These are phyloP conservation scores for Agaricus blazei DNA, from an alignment of 768 basidiomycete genomes.

Conservation along the genomic window DNA sequence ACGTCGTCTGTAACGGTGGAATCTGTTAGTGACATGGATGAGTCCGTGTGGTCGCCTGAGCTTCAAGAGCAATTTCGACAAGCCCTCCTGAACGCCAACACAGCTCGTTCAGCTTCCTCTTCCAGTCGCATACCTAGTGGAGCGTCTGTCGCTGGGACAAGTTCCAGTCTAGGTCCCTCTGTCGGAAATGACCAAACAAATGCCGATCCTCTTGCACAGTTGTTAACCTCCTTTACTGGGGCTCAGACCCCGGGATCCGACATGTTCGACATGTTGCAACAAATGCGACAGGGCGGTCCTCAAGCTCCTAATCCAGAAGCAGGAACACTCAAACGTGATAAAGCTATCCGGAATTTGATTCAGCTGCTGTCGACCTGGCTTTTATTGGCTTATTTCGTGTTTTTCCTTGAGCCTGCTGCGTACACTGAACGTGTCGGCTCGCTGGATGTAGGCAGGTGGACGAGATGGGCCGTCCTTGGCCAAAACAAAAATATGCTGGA, in stretches of 20 bases:
- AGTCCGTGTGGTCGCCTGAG: constrained; percentile 61
- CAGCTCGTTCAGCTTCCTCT: neutral
- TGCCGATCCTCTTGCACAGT: neutral
- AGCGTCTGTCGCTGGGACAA: constrained; percentile 26
- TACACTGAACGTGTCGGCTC: constrained; percentile 34
- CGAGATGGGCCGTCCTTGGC: constrained; percentile 58
- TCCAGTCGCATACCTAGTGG: constrained; percentile 18
- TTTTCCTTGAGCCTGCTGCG: constrained; percentile 57
- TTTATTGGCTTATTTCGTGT: constrained; percentile 61
- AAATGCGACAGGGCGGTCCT: constrained; percentile 12
- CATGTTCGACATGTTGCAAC: constrained; percentile 18
- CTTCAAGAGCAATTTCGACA: constrained; percentile 67
- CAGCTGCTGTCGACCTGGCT: constrained; percentile 63
- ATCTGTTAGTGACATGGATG: constrained; percentile 32
- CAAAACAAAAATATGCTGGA: constrained; percentile 26
- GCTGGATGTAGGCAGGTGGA: constrained; percentile 37
- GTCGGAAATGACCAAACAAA: neutral
- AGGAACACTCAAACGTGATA: constrained; percentile 14
- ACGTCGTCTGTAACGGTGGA: constrained; percentile 11
- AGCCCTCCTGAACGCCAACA: constrained; percentile 45
- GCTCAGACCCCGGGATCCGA: constrained; percentile 13
- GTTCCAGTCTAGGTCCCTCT: constrained; percentile 44
- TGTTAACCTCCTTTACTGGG: constrained; percentile 3
- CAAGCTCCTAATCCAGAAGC: neutral
- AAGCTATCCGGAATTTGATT: constrained; percentile 51